phyloP scores from a whole-genome alignment of 2,329 filamentous ascomycete species.

The Botrytis cinerea region DNA sequence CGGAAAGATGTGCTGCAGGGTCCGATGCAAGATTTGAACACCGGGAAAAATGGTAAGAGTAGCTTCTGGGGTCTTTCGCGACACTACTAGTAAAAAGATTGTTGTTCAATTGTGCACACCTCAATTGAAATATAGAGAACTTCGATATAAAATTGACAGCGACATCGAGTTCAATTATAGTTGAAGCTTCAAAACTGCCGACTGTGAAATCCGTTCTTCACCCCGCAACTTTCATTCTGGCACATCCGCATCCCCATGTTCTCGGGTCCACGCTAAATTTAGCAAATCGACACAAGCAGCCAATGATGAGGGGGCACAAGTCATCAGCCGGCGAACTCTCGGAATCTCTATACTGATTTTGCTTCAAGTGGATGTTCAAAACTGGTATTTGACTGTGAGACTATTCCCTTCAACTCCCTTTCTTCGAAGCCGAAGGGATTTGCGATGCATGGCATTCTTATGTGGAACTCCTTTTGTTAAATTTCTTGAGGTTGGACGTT shows the following conservation, averaged over 20 bases:
- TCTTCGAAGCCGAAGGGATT: constrained; percentile 13
- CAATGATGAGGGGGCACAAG: neutral
- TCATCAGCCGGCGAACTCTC: constrained; percentile 19
- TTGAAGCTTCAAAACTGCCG: constrained; percentile 15
- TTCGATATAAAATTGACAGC: neutral
- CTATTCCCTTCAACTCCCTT: constrained; percentile 8
- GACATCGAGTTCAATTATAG: constrained; percentile 22
- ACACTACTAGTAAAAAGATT: neutral
- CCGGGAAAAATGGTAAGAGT: neutral
- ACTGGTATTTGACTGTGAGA: neutral
- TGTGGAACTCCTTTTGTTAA: constrained; percentile 1
- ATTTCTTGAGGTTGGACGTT: neutral
- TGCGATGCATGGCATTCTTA: neutral
- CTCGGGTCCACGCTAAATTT: constrained; percentile 3
- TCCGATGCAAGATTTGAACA: neutral
- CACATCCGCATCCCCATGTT: neutral
- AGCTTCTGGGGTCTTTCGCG: neutral
- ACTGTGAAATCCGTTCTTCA: neutral
- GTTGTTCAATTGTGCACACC: neutral
- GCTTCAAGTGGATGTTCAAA: neutral
- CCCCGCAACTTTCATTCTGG: constrained; percentile 19
- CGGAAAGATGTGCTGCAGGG: neutral
- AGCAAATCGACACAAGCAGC: neutral
- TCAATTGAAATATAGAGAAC: neutral
- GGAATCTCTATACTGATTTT: constrained; percentile 2